A percentile compares a stretch with the other conserved stretches of the same genome.
phyloP scores from a whole-genome alignment of 73 alveolate species.

The Symbiodinium pilosum region DNA sequence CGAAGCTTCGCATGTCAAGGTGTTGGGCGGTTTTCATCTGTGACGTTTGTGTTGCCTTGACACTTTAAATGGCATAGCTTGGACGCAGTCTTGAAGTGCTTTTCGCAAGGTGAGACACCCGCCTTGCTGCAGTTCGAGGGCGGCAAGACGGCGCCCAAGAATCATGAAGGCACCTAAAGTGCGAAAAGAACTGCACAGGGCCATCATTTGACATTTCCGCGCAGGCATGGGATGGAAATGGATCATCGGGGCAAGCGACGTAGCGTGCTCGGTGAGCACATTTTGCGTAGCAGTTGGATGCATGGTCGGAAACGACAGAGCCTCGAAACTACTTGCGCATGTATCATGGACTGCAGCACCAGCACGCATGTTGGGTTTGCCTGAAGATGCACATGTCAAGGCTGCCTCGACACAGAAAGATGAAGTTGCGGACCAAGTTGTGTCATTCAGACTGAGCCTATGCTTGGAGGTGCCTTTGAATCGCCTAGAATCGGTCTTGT shows the following conservation, averaged over 20 bases:
- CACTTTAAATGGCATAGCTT: no score
- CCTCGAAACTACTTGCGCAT: no score
- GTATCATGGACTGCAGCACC: no score
- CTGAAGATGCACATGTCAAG: background rate
- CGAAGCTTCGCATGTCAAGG: no score
- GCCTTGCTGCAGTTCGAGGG: conserved; percentile 90
- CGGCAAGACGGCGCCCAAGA: conserved; percentile 84
- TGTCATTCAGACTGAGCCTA: no score
- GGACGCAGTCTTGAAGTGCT: no score
- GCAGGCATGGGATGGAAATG: conserved; percentile 74
- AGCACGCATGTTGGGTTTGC: background rate
- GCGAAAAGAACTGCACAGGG: no score
- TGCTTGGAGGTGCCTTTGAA: no score
- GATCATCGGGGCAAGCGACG: conserved; percentile 23
- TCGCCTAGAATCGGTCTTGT: no score
- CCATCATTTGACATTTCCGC: background rate
- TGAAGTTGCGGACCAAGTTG: background rate
- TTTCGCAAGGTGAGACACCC: conserved; percentile 49
- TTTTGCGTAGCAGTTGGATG: background rate
- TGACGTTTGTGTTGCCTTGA: no score
- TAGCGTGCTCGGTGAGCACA: background rate
- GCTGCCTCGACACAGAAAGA: background rate
- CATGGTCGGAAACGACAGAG: no score
- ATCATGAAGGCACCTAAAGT: conserved; percentile 89
- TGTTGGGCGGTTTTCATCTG: no score